Evolutionary conservation across 208 protist genomes (phyloP), one percentile per base, ranked within the genome.

Genomic region (Acanthamoeba culbertsoni): DNA sequence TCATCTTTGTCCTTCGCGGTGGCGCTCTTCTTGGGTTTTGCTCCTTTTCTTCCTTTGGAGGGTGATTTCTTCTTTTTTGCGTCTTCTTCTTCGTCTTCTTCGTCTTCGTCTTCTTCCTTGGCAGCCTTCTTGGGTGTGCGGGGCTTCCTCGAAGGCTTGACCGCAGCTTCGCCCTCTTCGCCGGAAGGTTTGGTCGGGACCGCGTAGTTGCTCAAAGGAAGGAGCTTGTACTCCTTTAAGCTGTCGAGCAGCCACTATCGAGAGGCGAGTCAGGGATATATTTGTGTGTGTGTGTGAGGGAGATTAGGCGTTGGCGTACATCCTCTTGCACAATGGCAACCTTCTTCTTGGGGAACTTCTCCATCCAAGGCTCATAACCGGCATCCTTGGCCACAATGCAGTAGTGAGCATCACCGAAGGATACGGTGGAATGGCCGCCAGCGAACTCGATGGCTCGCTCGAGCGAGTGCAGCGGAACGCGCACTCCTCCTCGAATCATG

Each of bases 281-380:
- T 8, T 42, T 12, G 5, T n/a, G 14, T 35, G 59, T 5, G 23
- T 20, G n/a, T 8, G 65, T 16, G 26, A 75, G 7, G 59, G 35
- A 12, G 26, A 14, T 1, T 26, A 1, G 20, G 51, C 33, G 23
- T 14, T 7, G 2, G 51, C 71, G 35, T 79, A 79, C 71, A 28
- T 79, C 71, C 35, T 79, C 71, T 14, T 79, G 71, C 0, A 79
- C 71, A 28, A 79, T 51, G 23, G 33, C 40, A 20, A 79, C 71
- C 40, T 51, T 45, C 40, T 79, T 33, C 71, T 79, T 79, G 71
- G 71, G 71, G 43, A 79, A 79, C 71, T 79, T 79, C 43, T 79
- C 71, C 71, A 79, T 79, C 71, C 71, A 79, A 12, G 71, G 42
- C 43, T 79, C 71, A 26, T 79, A 79, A 42, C 23, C 71, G 43